Base-by-base conservation (phyloP, 495 filamentous ascomycete species). In the Clohesyomyces aquaticus region DNA sequence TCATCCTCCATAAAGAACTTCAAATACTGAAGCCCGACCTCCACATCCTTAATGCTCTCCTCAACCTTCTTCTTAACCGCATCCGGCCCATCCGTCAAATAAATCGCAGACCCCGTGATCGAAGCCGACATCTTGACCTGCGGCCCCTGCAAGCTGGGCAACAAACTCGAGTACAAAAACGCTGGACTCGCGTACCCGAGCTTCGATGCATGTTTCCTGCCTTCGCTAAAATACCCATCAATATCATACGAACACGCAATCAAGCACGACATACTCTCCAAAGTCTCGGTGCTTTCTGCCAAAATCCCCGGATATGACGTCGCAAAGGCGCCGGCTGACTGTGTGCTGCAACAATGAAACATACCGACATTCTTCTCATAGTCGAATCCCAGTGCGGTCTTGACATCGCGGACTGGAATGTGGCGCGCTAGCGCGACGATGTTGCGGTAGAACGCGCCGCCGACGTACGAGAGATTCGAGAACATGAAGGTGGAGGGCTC, bases 401-500 rank as follows among this genome's bases (percentile, higher is more conserved):
- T n/a, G n/a, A n/a, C n/a, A n/a, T n/a, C n/a, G n/a, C n/a, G n/a
- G n/a, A n/a, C n/a, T n/a, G n/a, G n/a, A n/a, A n/a, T n/a, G n/a
- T n/a, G n/a, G n/a, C n/a, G n/a, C n/a, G n/a, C n/a, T n/a, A n/a
- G n/a, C n/a, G n/a, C n/a, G n/a, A n/a, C n/a, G n/a, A n/a, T n/a
- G n/a, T n/a, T n/a, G n/a, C n/a, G n/a, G n/a, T n/a, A n/a, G n/a
- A n/a, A n/a, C n/a, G n/a, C n/a, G n/a, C n/a, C n/a, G n/a, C n/a
- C n/a, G n/a, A n/a, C n/a, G n/a, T n/a, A n/a, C n/a, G n/a, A n/a
- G n/a, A n/a, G n/a, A n/a, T n/a, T n/a, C n/a, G n/a, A n/a, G n/a
- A n/a, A 98, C 68, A 98, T 94, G 77, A 97, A 98, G 0, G 93
- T 98, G 81, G 95, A 96, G 69, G 89, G 87, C 22, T 83, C 79